Percentiles rank a stretch among this genome's conserved stretches.
Evolutionary conservation across 495 filamentous ascomycete genomes (phyloP).

Genomic region (Umbilicaria muhlenbergii): DNA sequence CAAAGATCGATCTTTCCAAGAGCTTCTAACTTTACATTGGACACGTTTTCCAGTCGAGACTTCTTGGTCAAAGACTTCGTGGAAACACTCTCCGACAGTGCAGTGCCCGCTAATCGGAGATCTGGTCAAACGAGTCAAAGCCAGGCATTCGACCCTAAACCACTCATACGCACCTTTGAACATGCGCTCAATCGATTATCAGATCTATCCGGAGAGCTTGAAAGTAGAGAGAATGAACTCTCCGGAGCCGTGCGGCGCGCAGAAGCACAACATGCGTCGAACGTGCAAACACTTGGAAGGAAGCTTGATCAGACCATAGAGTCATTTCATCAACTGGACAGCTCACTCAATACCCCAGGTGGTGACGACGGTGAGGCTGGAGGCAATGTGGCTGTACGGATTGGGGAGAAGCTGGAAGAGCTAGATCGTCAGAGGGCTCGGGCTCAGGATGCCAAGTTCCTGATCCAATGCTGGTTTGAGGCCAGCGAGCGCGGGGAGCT

Average conservation of each 20-base stretch:
- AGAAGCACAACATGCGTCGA: constrained; percentile 81
- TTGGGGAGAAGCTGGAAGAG: constrained; percentile 84
- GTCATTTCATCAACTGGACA: constrained; percentile 78
- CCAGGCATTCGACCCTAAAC: constrained; percentile 84
- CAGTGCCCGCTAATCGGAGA: constrained; percentile 57
- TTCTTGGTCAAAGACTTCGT: constrained; percentile 98
- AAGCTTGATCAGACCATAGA: constrained; percentile 86
- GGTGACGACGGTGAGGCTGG: constrained; percentile 45
- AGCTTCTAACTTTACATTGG: constrained; percentile 67
- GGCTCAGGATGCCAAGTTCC: constrained; percentile 82
- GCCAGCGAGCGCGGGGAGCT: constrained; percentile 75
- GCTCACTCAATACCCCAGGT: constrained; percentile 43
- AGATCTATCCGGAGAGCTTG: constrained; percentile 71
- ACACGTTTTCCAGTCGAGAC: constrained; percentile 72
- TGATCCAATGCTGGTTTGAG: constrained; percentile 92
- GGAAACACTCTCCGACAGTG: constrained; percentile 76
- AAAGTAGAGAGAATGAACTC: constrained; percentile 75
- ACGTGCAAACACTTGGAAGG: constrained; percentile 63
- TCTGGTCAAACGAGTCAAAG: constrained; percentile 46
- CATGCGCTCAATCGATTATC: constrained; percentile 65
- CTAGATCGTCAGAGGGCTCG: constrained; percentile 80
- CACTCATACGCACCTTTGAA: constrained; percentile 90
- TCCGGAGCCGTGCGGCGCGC: constrained; percentile 77
- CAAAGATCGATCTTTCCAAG: constrained; percentile 55
- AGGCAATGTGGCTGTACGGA: constrained; percentile 81